phyloP scores from a whole-genome alignment of 2,329 filamentous ascomycete genomes.

The Pezicula carpinea region DNA sequence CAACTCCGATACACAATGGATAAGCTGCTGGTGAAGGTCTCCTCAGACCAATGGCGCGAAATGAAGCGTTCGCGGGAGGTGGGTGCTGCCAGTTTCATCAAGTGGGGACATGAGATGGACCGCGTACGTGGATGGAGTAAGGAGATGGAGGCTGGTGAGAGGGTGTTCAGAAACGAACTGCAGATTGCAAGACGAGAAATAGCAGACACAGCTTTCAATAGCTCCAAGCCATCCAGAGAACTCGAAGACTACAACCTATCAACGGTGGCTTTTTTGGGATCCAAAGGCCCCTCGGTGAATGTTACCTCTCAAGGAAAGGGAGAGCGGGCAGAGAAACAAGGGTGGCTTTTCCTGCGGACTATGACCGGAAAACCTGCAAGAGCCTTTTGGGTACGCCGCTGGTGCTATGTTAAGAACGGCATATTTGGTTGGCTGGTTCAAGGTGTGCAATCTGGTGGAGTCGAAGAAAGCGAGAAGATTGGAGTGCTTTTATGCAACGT shows the following conservation, averaged over 20 bases:
- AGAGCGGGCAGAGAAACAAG: constrained; percentile 69
- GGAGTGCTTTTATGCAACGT: constrained; percentile 92
- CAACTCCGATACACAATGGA: constrained; percentile 82
- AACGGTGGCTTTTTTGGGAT: constrained; percentile 82
- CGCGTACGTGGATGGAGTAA: constrained; percentile 87
- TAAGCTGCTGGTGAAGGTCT: constrained; percentile 78
- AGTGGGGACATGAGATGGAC: constrained; percentile 78
- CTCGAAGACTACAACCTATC: constrained; percentile 88
- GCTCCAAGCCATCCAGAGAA: constrained; percentile 79
- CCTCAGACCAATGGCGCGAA: constrained; percentile 83
- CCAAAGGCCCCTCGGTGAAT: constrained; percentile 54
- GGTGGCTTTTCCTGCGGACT: constrained; percentile 84
- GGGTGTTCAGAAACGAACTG: constrained; percentile 76
- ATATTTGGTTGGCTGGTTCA: constrained; percentile 95
- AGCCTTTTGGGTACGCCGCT: constrained; percentile 84
- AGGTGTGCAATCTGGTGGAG: constrained; percentile 71
- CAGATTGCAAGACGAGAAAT: constrained; percentile 75
- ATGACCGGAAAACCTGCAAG: constrained; percentile 83
- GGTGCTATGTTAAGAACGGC: constrained; percentile 94
- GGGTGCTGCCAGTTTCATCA: constrained; percentile 54
- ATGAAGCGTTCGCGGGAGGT: constrained; percentile 69
- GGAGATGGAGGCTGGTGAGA: constrained; percentile 89
- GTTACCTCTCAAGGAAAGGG: constrained; percentile 46
- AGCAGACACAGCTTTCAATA: constrained; percentile 67
- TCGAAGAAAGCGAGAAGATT: constrained; percentile 94